phyloP scores from a whole-genome alignment of 495 filamentous ascomycete genomes.

The Neurospora sp. region DNA sequence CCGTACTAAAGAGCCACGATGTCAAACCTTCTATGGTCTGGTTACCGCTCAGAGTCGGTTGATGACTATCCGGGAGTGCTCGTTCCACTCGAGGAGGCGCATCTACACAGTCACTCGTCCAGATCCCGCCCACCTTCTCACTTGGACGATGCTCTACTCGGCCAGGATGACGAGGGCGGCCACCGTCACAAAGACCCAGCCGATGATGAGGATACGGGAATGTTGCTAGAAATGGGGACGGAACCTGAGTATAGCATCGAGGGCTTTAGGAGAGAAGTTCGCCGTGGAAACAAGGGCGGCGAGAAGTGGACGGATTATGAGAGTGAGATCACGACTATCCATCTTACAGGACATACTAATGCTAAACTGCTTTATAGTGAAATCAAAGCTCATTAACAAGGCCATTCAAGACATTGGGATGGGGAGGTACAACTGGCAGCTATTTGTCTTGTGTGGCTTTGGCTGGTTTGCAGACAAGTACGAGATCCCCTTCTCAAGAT shows the following conservation, averaged over 20 bases:
- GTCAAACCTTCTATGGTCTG: constrained; percentile 2
- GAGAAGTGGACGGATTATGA: constrained; percentile 39
- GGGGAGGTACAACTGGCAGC: constrained; percentile 76
- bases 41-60: constrained; percentile 27
- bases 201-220: constrained; percentile 28
- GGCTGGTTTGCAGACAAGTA: constrained; percentile 58
- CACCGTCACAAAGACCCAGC: constrained; percentile 21
- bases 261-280: constrained; percentile 35
- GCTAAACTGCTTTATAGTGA: constrained; percentile 31
- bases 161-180: constrained; percentile 10
- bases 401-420: constrained; percentile 81
- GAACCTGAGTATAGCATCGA: constrained; percentile 41
- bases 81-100: constrained; percentile 37
- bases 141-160: constrained; percentile 20
- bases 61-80: constrained; percentile 35
- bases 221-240: constrained; percentile 26
- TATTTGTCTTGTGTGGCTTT: constrained; percentile 75
- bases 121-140: constrained; percentile 22
- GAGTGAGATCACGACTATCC: constrained; percentile 25
- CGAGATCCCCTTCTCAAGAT: constrained; percentile 8
- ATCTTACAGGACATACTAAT: neutral
- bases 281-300: constrained; percentile 26
- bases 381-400: constrained; percentile 55
- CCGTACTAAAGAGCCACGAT: neutral
- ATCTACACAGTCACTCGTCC: constrained; percentile 36